Conservation (phyloP, 208 protist species). For the Porcisia deanei region DNA sequence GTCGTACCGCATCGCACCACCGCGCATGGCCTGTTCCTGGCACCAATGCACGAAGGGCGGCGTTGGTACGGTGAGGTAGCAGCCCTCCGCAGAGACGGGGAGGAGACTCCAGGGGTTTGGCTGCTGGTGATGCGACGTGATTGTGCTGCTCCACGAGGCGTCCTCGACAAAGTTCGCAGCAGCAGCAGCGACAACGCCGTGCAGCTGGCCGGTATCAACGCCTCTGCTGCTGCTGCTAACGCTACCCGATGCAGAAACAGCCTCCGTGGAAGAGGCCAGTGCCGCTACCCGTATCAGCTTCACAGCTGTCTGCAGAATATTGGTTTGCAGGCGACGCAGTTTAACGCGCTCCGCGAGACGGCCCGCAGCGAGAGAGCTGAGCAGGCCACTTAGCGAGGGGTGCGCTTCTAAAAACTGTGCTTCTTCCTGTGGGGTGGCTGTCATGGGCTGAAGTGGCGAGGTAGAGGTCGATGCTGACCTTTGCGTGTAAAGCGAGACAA, state of each 20-base stretch:
- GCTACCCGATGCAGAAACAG: not conserved
- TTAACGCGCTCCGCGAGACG: conserved; percentile 27
- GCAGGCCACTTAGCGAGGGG: conserved; percentile 26
- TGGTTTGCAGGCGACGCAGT: conserved; percentile 18
- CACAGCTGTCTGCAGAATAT: conserved; percentile 16
- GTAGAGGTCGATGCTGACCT: not conserved
- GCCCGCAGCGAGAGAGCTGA: conserved; percentile 30
- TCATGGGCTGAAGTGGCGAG: not conserved
- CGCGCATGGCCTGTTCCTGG: conserved; percentile 24
- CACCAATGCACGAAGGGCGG: conserved; percentile 33
- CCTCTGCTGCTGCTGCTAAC: too few relatives aligned
- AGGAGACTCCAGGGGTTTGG: conserved; percentile 39
- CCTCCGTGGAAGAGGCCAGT: not conserved
- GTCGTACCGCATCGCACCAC: conserved; percentile 37
- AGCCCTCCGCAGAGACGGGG: conserved; percentile 54
- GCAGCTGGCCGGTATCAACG: conserved; percentile 3
- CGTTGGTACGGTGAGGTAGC: conserved; percentile 67
- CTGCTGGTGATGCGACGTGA: conserved; percentile 10
- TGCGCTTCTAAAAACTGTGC: conserved; percentile 18
- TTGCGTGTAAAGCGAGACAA: conserved; percentile 22
- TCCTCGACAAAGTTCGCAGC: conserved; percentile 29
- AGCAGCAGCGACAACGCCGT: conserved; percentile 20
- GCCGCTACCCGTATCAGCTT: conserved; percentile 8
- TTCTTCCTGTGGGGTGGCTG: conserved; percentile 32
- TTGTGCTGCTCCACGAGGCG: conserved; percentile 20